These are phyloP conservation scores for Talaromyces sp. DNA, from an alignment of 2,329 filamentous ascomycete species.

Conservation along the genomic window DNA sequence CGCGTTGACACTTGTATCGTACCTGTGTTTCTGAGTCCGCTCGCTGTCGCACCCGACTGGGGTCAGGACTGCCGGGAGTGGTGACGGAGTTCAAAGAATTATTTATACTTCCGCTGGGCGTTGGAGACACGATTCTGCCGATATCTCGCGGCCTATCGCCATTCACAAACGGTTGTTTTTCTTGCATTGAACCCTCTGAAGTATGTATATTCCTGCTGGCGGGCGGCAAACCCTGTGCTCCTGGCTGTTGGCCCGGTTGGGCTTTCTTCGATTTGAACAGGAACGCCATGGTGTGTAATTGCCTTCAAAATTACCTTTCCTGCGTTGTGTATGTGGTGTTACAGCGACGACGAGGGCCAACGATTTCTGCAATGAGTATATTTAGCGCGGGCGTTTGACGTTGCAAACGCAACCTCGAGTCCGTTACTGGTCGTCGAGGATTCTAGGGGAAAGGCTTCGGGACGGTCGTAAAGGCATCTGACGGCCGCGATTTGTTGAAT, in stretches of 20 bases:
- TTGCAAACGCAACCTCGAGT: background rate
- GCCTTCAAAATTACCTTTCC: background rate
- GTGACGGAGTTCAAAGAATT: conserved; percentile 66
- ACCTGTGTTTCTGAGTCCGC: conserved; percentile 55
- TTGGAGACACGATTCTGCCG: conserved; percentile 54
- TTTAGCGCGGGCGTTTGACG: background rate
- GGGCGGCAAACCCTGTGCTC: conserved; percentile 45
- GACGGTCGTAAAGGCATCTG: conserved; percentile 11
- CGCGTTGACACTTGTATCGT: conserved; percentile 24
- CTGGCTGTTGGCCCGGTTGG: conserved; percentile 47
- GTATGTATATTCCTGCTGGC: conserved; percentile 55
- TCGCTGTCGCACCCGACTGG: conserved; percentile 56
- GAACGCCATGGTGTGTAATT: conserved; percentile 61
- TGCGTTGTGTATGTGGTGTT: background rate
- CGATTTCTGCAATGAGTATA: background rate
- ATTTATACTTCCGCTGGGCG: conserved; percentile 69
- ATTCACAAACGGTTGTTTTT: conserved; percentile 46
- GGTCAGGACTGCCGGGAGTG: conserved; percentile 61
- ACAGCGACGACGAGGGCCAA: background rate
- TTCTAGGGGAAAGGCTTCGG: background rate
- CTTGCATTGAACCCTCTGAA: conserved; percentile 49
- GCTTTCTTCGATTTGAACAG: conserved; percentile 79
- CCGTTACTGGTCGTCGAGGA: conserved; percentile 2
- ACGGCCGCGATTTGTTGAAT: background rate
- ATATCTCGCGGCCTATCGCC: conserved; percentile 39